Evolutionary conservation across 1,284 basidiomycete genomes (phyloP).

Genomic region (Filobasidium uniguttulatum): DNA sequence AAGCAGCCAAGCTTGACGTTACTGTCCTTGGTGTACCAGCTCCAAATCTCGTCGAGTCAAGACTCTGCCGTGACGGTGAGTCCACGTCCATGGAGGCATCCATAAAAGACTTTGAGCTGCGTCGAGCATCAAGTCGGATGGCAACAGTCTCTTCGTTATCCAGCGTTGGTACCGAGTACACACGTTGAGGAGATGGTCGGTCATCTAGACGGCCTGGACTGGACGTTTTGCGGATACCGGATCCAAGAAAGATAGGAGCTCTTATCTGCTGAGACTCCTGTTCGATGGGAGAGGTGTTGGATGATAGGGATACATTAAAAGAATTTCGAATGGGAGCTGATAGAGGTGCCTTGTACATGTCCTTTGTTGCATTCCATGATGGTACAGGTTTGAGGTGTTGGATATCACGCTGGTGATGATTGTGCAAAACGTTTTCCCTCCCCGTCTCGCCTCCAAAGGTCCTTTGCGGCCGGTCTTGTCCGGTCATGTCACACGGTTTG

Average conservation of each 20-base stretch:
- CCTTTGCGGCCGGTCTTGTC: neutral
- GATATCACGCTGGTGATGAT: neutral
- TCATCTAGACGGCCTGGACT: no score
- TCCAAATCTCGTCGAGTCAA: neutral
- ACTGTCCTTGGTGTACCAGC: neutral
- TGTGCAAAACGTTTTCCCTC: neutral
- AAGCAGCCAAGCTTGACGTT: neutral
- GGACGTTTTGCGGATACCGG: no score
- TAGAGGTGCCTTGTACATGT: neutral
- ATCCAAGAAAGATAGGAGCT: no score
- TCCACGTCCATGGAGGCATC: neutral
- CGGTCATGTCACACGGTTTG: neutral
- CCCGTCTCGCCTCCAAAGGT: slow-evolving; percentile 8
- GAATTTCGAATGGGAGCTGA: slow-evolving; percentile 1
- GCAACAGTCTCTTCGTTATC: neutral
- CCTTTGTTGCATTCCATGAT: neutral
- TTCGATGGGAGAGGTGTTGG: neutral
- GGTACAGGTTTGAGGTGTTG: neutral
- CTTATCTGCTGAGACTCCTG: neutral
- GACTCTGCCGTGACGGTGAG: neutral
- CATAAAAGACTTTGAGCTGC: neutral
- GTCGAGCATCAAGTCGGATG: neutral
- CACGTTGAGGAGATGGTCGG: no score
- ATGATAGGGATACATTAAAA: neutral
- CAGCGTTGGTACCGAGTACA: neutral